Conservation (phyloP, 1,284 basidiomycete species). For the Cryptococcus hybrid region DNA sequence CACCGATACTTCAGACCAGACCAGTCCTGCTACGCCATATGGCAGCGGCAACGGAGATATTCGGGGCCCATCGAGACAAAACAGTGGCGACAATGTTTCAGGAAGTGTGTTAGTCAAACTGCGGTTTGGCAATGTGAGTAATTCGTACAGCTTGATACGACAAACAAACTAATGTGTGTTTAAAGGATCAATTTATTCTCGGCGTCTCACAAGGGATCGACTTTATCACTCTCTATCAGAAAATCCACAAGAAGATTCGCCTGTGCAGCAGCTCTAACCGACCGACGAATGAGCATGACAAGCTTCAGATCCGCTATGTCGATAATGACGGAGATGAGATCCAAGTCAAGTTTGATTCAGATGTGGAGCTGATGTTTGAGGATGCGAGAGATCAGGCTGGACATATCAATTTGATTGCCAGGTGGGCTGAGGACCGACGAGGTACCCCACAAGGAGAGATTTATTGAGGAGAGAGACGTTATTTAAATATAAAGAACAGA, state of each 20-base stretch:
- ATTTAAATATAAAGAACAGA: too few relatives aligned
- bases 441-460: too few relatives aligned
- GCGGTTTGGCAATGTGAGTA: slow-evolving; percentile 38
- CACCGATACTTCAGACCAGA: slow-evolving; percentile 45
- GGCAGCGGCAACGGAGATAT: slow-evolving; percentile 56
- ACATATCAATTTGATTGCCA: slow-evolving; percentile 21
- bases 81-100: slow-evolving; percentile 13
- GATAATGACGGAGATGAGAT: slow-evolving; percentile 45
- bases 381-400: slow-evolving; percentile 28
- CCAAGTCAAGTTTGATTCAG: slow-evolving; percentile 38
- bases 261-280: slow-evolving; percentile 68
- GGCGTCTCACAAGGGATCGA: slow-evolving; percentile 75
- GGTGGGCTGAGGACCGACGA: slow-evolving; percentile 2
- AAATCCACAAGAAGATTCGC: slow-evolving; percentile 87
- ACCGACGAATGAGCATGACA: slow-evolving; percentile 4
- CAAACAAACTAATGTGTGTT: neutral
- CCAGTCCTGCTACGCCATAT: slow-evolving; percentile 53
- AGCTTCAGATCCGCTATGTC: slow-evolving; percentile 41
- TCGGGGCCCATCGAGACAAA: slow-evolving; percentile 34
- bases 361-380: slow-evolving; percentile 44
- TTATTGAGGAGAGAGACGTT: too few relatives aligned
- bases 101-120: slow-evolving; percentile 71
- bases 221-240: slow-evolving; percentile 79
- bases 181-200: slow-evolving; percentile 88
- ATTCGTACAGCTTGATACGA: neutral